phyloP scores from a whole-genome alignment of 345 rosid genomes.

The Carallia pectinifolia region DNA sequence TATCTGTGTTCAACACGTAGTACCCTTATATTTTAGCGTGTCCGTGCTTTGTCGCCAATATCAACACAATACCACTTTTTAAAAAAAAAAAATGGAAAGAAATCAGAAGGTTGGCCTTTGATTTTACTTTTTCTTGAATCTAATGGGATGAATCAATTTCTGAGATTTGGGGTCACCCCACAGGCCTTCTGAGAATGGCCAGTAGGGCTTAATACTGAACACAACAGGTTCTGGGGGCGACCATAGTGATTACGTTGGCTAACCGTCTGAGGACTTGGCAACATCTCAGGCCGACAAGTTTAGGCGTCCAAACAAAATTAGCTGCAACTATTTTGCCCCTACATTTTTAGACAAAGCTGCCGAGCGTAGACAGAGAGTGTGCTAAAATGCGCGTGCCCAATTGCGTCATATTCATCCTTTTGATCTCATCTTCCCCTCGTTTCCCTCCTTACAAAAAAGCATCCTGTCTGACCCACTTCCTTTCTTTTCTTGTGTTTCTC shows the following conservation, averaged over 20 bases:
- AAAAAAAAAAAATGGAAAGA: too few relatives aligned
- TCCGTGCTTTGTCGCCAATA: too few relatives aligned
- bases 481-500: too few relatives aligned
- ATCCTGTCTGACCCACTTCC: too few relatives aligned
- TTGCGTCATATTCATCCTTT: slow-evolving; percentile 40
- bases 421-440: slow-evolving; percentile 6
- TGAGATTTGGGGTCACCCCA: background rate
- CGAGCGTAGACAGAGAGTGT: background rate
- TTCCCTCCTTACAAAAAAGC: background rate
- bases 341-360: slow-evolving; percentile 32
- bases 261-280: slow-evolving; percentile 33
- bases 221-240: background rate
- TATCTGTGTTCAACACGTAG: too few relatives aligned
- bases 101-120: too few relatives aligned
- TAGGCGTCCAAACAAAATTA: slow-evolving; percentile 29
- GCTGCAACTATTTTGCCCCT: slow-evolving; percentile 15
- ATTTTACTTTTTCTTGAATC: too few relatives aligned
- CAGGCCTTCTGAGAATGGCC: background rate
- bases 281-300: slow-evolving; percentile 40
- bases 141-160: background rate
- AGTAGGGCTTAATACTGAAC: background rate
- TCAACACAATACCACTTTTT: too few relatives aligned
- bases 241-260: slow-evolving; percentile 11
- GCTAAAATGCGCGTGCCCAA: slow-evolving; percentile 54
- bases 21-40: too few relatives aligned